Conservation (phyloP, 2,329 filamentous ascomycete genomes). For the Cercospora zeina region DNA sequence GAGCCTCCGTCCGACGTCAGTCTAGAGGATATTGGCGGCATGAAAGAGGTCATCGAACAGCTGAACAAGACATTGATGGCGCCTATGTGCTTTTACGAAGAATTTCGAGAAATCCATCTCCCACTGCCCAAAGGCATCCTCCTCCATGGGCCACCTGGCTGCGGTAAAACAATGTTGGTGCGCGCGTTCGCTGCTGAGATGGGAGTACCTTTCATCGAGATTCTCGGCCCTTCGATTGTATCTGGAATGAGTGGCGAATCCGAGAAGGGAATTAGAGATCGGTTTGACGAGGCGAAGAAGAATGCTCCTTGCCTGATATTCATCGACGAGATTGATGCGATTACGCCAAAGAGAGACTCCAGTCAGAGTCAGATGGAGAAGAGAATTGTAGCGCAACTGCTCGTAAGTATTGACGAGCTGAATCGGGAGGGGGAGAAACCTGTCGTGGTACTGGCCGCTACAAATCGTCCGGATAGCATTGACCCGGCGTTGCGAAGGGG, state of each 20-base stretch:
- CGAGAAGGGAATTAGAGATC: slow-evolving; percentile 79
- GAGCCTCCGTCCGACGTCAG: slow-evolving; percentile 65
- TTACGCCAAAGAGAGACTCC: slow-evolving; percentile 81
- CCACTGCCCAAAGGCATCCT: slow-evolving; percentile 73
- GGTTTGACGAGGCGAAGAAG: slow-evolving; percentile 83
- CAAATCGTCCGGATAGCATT: slow-evolving; percentile 81
- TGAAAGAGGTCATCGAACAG: slow-evolving; percentile 69
- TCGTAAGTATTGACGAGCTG: slow-evolving; percentile 81
- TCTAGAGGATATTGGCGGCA: slow-evolving; percentile 72
- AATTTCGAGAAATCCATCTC: slow-evolving; percentile 65
- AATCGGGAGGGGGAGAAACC: slow-evolving; percentile 66
- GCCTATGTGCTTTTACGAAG: slow-evolving; percentile 67
- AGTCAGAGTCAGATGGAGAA: slow-evolving; percentile 87
- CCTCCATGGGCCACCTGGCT: slow-evolving; percentile 79
- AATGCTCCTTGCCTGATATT: slow-evolving; percentile 88
- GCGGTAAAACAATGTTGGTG: slow-evolving; percentile 82
- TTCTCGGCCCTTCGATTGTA: slow-evolving; percentile 78
- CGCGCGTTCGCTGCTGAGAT: slow-evolving; percentile 75
- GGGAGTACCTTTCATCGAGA: slow-evolving; percentile 74
- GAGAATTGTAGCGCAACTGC: slow-evolving; percentile 77
- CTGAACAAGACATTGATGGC: slow-evolving; percentile 71
- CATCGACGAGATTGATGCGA: slow-evolving; percentile 88
- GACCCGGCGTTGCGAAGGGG: slow-evolving; percentile 74
- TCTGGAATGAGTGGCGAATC: slow-evolving; percentile 88
- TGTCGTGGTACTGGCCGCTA: slow-evolving; percentile 87